Evolutionary conservation across 202 grass and related monocot species (phyloP), one percentile per base, ranked within the genome.

Genomic region (Tripidium arundinaceum): DNA sequence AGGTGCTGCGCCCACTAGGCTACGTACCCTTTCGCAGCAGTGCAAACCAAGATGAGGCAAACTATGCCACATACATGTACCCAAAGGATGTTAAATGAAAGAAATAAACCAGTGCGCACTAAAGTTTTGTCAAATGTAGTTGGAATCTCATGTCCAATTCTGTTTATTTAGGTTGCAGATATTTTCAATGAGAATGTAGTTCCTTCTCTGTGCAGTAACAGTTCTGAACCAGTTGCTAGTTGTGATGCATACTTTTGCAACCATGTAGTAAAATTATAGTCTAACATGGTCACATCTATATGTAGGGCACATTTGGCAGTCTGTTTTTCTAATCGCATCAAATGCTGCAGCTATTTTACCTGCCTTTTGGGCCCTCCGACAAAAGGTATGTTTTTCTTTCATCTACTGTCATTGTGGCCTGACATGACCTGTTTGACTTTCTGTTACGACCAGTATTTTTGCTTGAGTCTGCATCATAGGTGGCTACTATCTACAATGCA

Each of bases 331-430:
- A 71, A 90, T 98, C 10, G 84, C 92, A 65, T 98, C 95, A 80
- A 98, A 98, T 91, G 95, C 81, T 72, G 95, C 92, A 77, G 92
- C 92, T 64, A 87, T 91, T 76, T 90, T 98, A 74, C 95, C 95
- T 82, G 88, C 95, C 82, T 93, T 87, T 57, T 93, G 95, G 95
- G 88, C 95, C 25, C 86, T 98, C 74, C 88, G 90, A 58, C 86
- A 91, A 76, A 98, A 93, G 84, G 92, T 98, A 84, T 79, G 42
- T 59, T 87, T 63, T 75, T n/a, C n/a, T n/a, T n/a, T 16, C 46
- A 70, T 79, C 22, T 77, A 60, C 15, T 68, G 26, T 26, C 21
- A 62, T 68, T 68, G 38, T 50, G 24, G 29, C n/a, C 47, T 77
- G 74, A 78, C 72, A 38, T 46, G 50, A 24, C 21, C 6, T 67